A percentile compares a stretch with the other conserved stretches of the same genome.
phyloP scores from a whole-genome alignment of 2,329 filamentous ascomycete genomes.

The Fusarium beomiforme region DNA sequence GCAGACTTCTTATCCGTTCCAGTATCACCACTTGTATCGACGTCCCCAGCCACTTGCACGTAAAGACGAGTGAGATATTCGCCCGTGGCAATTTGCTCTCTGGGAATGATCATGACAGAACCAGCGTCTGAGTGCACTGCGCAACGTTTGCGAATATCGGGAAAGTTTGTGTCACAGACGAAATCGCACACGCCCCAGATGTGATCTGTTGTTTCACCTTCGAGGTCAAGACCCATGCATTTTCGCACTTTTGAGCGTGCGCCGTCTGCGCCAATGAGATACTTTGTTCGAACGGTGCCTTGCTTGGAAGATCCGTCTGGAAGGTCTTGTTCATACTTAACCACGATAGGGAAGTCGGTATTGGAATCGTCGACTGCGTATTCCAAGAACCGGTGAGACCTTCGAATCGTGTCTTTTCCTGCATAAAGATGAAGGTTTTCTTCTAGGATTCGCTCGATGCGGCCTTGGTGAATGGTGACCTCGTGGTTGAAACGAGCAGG shows the following conservation, averaged over 20 bases:
- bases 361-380: background rate
- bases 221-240: conserved; percentile 15
- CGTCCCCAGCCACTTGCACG: conserved; percentile 8
- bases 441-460: conserved; percentile 13
- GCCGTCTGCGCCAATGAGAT: conserved; percentile 5
- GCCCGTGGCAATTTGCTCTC: conserved; percentile 9
- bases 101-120: conserved; percentile 12
- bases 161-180: conserved; percentile 15
- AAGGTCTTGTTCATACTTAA: background rate
- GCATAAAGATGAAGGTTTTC: conserved; percentile 13
- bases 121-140: conserved; percentile 13
- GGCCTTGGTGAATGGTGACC: conserved; percentile 16
- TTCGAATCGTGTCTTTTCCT: background rate
- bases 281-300: conserved; percentile 1
- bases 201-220: conserved; percentile 15
- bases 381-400: conserved; percentile 9
- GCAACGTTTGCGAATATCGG: conserved; percentile 9
- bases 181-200: conserved; percentile 24
- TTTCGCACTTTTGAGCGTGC: conserved; percentile 8
- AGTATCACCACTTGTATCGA: background rate
- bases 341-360: background rate
- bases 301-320: background rate
- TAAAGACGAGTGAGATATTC: conserved; percentile 13
- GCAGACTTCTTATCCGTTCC: conserved; percentile 11
- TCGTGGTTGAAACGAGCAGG: conserved; percentile 11